phyloP scores from a whole-genome alignment of 2,329 filamentous ascomycete genomes.

The Biscogniauxia sp. region DNA sequence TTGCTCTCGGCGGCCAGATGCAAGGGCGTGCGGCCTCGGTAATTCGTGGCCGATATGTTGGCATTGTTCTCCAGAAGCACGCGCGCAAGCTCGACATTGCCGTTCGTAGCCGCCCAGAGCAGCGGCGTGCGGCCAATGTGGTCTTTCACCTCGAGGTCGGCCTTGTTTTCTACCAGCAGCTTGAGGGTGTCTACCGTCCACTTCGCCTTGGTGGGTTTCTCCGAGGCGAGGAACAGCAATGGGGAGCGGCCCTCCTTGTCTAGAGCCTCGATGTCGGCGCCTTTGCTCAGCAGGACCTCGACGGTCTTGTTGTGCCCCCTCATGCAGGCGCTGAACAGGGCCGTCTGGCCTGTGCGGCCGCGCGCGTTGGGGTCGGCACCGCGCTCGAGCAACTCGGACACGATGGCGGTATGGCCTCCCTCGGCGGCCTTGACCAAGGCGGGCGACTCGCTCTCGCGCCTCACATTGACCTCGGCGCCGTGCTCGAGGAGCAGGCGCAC shows the following conservation, averaged over 20 bases:
- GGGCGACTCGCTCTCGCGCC: slow-evolving; percentile 34
- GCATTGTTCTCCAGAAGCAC: slow-evolving; percentile 40
- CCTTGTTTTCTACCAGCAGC: slow-evolving; percentile 36
- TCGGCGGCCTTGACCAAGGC: slow-evolving; percentile 39
- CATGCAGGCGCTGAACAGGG: slow-evolving; percentile 35
- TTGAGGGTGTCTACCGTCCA: slow-evolving; percentile 42
- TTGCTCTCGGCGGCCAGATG: slow-evolving; percentile 48
- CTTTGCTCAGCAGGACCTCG: slow-evolving; percentile 30
- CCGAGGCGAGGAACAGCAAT: slow-evolving; percentile 36
- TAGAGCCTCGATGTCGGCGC: slow-evolving; percentile 34
- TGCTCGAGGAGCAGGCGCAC: slow-evolving; percentile 37
- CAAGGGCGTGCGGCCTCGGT: slow-evolving; percentile 44
- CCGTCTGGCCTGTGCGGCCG: slow-evolving; percentile 34
- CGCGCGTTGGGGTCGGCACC: slow-evolving; percentile 34
- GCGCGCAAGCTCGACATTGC: slow-evolving; percentile 48
- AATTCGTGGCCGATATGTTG: slow-evolving; percentile 42
- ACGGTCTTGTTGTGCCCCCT: slow-evolving; percentile 36
- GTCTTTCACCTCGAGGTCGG: slow-evolving; percentile 39
- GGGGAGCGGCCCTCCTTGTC: slow-evolving; percentile 38
- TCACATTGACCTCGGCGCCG: slow-evolving; percentile 37
- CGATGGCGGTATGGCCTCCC: slow-evolving; percentile 34
- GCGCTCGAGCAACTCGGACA: slow-evolving; percentile 33
- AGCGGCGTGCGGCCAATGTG: slow-evolving; percentile 52
- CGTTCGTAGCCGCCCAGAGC: slow-evolving; percentile 58
- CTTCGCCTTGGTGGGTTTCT: slow-evolving; percentile 33